Base-by-base conservation (phyloP, 208 protist genomes). In the Trichomonas vaginalis region DNA sequence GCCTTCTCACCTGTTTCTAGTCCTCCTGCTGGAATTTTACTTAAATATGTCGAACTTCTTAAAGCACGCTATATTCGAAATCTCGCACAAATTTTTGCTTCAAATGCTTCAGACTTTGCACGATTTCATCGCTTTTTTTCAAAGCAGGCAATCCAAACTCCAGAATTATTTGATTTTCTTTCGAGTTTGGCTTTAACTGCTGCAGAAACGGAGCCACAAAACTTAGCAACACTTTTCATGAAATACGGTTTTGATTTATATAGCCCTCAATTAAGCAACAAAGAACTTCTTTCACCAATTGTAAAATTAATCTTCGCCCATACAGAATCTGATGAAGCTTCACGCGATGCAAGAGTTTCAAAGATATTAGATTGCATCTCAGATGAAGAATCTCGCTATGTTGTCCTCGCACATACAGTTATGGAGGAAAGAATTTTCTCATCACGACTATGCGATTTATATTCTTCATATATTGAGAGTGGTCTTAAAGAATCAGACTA, bases 371-470 rank as follows among this genome's bases (percentile, higher is more conserved):
- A 92, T 6, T 92, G 86, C 32, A 48, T 42, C 23, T 4, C 8
- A 21, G 86, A 92, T 51, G 86, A 51, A 51, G 86, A 92, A 51
- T n/a, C 45, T 2, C 40, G 46, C 35, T 92, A 92, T 51, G 45
- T 92, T 39, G 46, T 92, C 17, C 37, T 92, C 48, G 14, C 45
- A 9, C 45, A 92, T 32, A 51, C 86, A 21, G 86, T 92, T 8
- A 92, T 92, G 40, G 40, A 92, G 46, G 86, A 92, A 92, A 92
- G 45, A 92, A 92, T 92, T 51, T 92, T 92, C 45, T 56, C 86
- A 12, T 56, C 86, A 8, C 8, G 45, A 39, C 37, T 92, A 51
- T 92, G 86, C 27, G 86, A 92, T 39, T 32, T 92, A 15, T 92
- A 92, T 51, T 35, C 86, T 35, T 42, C 14, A 35, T 92, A 92